Base-by-base conservation (phyloP, 2,329 filamentous ascomycete species). In the Cucurbitaria berberidis region DNA sequence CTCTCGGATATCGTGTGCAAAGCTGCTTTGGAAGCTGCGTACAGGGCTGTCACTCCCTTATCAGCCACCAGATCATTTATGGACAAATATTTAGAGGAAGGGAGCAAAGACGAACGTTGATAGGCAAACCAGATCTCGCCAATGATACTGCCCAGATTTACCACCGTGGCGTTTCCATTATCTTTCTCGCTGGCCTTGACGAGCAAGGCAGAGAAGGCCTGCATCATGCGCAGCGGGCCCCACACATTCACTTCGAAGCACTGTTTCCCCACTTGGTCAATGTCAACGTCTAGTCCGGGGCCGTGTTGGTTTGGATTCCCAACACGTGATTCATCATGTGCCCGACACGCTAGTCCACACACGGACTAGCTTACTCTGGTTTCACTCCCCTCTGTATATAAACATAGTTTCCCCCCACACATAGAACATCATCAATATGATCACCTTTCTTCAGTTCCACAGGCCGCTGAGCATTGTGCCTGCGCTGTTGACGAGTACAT, bases 401-500 rank as follows among this genome's bases (percentile, higher is more conserved):
- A n/a, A n/a, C n/a, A n/a, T n/a, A n/a, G n/a, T n/a, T n/a, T n/a
- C n/a, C n/a, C n/a, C n/a, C n/a, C n/a, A n/a, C n/a, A n/a, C n/a
- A n/a, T n/a, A n/a, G n/a, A n/a, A n/a, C n/a, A n/a, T n/a, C n/a
- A n/a, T n/a, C n/a, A n/a, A n/a, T n/a, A n/a, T n/a, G n/a, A n/a
- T n/a, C n/a, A n/a, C n/a, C n/a, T n/a, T n/a, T n/a, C n/a, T n/a
- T n/a, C n/a, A n/a, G n/a, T n/a, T n/a, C n/a, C n/a, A n/a, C n/a
- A n/a, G n/a, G 51, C 66, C 66, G 9, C 66, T 57, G n/a, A 67
- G 68, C n/a, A 58, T 61, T 1, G 48, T 42, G 2, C 74, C 79
- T 11, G 79, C 76, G 48, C 81, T 82, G 63, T 81, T 81, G 49
- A 81, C 36, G 0, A 76, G 51, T 6, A 67, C 53, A 36, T 66